Percentiles rank a stretch among this genome's conserved stretches.
phyloP scores from a whole-genome alignment of 1,284 basidiomycete genomes.

The Rhodotorula sp. region DNA sequence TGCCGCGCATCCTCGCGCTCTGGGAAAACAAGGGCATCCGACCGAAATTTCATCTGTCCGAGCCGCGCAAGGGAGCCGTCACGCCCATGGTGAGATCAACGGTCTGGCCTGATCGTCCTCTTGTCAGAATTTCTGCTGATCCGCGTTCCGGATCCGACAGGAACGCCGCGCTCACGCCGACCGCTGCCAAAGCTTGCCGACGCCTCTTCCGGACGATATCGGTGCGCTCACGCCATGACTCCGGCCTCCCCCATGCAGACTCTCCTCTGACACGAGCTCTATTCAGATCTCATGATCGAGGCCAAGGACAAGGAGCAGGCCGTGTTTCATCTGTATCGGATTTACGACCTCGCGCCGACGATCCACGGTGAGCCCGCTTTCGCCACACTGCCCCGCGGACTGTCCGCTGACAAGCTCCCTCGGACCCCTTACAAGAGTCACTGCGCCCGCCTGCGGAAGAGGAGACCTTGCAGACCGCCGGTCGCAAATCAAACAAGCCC shows the following conservation, averaged over 20 bases:
- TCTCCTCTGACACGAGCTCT: neutral
- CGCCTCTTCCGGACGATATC: slow-evolving; percentile 52
- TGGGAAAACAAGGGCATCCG: slow-evolving; percentile 69
- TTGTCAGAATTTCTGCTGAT: slow-evolving; percentile 1
- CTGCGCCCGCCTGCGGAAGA: slow-evolving; percentile 53
- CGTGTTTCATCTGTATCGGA: slow-evolving; percentile 77
- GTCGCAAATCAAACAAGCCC: slow-evolving; percentile 49
- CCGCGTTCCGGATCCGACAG: neutral
- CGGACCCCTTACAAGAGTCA: slow-evolving; percentile 26
- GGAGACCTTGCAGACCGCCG: slow-evolving; percentile 51
- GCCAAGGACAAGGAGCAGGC: slow-evolving; percentile 92
- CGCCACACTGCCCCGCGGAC: neutral
- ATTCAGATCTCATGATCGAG: slow-evolving; percentile 83
- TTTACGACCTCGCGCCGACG: slow-evolving; percentile 69
- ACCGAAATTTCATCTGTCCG: slow-evolving; percentile 86
- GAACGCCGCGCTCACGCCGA: slow-evolving; percentile 80
- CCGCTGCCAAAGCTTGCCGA: slow-evolving; percentile 66
- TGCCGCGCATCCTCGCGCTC: slow-evolving; percentile 70
- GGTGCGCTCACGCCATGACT: slow-evolving; percentile 37
- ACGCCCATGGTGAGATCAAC: slow-evolving; percentile 58
- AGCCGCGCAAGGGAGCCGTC: slow-evolving; percentile 70
- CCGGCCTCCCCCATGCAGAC: neutral
- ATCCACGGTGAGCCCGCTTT: slow-evolving; percentile 53
- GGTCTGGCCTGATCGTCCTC: neutral
- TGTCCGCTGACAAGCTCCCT: neutral